Base-by-base conservation (phyloP, 2,329 filamentous ascomycete species). In the Fusarium kyushuense region DNA sequence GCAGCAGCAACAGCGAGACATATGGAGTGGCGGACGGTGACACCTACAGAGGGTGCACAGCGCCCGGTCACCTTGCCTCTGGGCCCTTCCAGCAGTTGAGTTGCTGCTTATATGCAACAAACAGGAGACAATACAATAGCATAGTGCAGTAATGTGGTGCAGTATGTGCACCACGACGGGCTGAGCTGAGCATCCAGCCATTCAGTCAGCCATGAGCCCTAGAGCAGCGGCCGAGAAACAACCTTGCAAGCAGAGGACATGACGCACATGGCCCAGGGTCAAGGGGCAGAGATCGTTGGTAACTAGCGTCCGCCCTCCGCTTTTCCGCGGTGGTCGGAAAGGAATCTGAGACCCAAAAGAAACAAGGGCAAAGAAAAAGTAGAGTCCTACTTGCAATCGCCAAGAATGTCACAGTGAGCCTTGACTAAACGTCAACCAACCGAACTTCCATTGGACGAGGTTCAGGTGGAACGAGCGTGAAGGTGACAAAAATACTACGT, bases 401-500 rank as follows among this genome's bases (percentile, higher is more conserved):
- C 57, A 61, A 68, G 59, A 35, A 58, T 38, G 46, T 64, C 36
- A 35, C 36, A 53, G 27, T 17, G 14, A 54, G 29, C 54, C 36
- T 48, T 66, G 65, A 51, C 59, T 54, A 56, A 48, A 53, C 46
- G 47, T 38, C 33, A 45, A 36, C 42, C 42, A 46, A 25, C 21
- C 30, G 23, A 54, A 46, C 45, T 35, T 38, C 32, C 13, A 51
- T 16, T 29, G 35, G 35, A 21, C 11, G 33, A 40, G 17, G 35
- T 29, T 48, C 25, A 36, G 52, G 43, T 43, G 46, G 47, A 52
- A 54, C 53, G 56, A 47, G 51, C 45, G 48, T 30, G 41, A 59
- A 59, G 70, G 65, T 68, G 65, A 72, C 72, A 73, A 71, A 73
- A 68, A 70, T 43, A 61, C 58, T 63, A 65, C 59, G 70, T 71